These are phyloP conservation scores for Streptanthus diversifolius DNA, from an alignment of 345 rosid genomes.

Conservation along the genomic window DNA sequence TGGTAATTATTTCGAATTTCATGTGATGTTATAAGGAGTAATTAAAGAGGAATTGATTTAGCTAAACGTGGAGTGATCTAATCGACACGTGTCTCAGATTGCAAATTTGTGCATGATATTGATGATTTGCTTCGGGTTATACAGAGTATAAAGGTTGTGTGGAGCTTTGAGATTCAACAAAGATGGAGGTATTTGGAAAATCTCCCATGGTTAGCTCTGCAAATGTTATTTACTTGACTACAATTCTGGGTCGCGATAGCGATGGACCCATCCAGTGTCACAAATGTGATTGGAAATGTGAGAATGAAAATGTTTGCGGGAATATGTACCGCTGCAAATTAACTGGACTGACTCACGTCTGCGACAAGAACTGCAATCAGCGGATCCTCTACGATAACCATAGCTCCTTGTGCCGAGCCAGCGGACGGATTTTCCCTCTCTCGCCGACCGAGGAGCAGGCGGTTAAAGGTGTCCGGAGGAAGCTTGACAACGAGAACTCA, in stretches of 20 bases:
- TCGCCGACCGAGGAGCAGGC: slow-evolving; percentile 80
- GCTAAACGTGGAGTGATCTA: slow-evolving; percentile 19
- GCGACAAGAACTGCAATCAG: slow-evolving; percentile 99
- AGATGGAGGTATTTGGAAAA: slow-evolving; percentile 84
- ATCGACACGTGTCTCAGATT: slow-evolving; percentile 6
- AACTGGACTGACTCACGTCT: slow-evolving; percentile 89
- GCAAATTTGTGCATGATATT: slow-evolving; percentile 9
- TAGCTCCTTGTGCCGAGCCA: slow-evolving; percentile 86
- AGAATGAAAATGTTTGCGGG: slow-evolving; percentile 80
- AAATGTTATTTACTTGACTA: slow-evolving; percentile 81
- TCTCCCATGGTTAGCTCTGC: slow-evolving; percentile 60
- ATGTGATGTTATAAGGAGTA: slow-evolving; percentile 13
- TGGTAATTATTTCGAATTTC: neutral
- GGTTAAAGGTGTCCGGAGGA: slow-evolving; percentile 92
- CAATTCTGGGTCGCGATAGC: slow-evolving; percentile 77
- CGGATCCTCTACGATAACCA: slow-evolving; percentile 95
- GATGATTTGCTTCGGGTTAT: slow-evolving; percentile 30
- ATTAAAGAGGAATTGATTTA: slow-evolving; percentile 18
- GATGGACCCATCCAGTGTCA: slow-evolving; percentile 66
- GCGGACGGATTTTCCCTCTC: slow-evolving; percentile 76
- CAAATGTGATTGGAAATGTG: slow-evolving; percentile 93
- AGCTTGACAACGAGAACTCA: slow-evolving; percentile 72
- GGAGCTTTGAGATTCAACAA: slow-evolving; percentile 22
- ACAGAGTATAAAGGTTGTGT: slow-evolving; percentile 35
- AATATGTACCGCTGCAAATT: slow-evolving; percentile 93